Evolutionary conservation across 257 asterid species (phyloP).

Genomic region (Salvia miltiorrhiza): DNA sequence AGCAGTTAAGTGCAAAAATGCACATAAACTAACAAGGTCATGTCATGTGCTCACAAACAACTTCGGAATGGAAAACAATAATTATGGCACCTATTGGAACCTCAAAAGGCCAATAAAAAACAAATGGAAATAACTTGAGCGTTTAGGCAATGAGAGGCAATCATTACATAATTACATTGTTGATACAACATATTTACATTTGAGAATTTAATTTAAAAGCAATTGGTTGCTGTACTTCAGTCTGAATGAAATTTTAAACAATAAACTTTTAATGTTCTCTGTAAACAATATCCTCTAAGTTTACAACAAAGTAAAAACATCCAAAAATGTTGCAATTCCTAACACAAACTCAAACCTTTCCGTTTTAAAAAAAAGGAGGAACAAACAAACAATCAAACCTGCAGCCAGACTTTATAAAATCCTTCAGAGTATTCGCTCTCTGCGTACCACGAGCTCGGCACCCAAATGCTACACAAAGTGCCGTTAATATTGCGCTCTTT

Average conservation of each 20-base stretch:
- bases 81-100: neutral
- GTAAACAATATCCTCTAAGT: neutral
- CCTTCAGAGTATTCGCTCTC: conserved; percentile 77
- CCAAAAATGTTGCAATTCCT: neutral
- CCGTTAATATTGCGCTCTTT: conserved; percentile 92
- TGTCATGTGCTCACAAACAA: conserved; percentile 8
- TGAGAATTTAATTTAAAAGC: neutral
- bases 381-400: conserved; percentile 30
- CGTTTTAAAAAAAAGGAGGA: too few species aligned
- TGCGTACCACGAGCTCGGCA: conserved; percentile 94
- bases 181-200: neutral
- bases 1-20: neutral
- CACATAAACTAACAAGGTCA: neutral
- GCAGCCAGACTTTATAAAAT: conserved; percentile 87
- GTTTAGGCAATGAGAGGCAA: neutral
- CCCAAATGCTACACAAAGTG: conserved; percentile 88
- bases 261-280: too few species aligned
- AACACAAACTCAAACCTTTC: neutral
- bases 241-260: neutral
- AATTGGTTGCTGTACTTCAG: neutral
- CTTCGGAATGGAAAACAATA: conserved; percentile 10
- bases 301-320: neutral
- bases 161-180: neutral
- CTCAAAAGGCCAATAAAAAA: neutral
- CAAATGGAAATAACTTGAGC: neutral